A percentile compares a stretch with the other conserved stretches of the same genome.
Conservation (phyloP, 331 rosid genomes). For the Cucumis variabilis region DNA sequence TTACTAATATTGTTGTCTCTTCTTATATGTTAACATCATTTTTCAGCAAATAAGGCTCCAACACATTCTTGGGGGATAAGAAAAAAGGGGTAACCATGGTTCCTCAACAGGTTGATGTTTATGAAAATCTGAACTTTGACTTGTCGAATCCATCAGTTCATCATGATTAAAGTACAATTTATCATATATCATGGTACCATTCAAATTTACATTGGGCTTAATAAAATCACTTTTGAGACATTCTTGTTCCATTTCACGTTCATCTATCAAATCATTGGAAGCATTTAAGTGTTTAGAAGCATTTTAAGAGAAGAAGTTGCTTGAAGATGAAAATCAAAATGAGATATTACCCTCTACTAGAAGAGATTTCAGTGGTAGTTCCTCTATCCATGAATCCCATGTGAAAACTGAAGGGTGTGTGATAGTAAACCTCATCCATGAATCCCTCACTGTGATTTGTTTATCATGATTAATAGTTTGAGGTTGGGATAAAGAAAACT, state of each 20-base stretch:
- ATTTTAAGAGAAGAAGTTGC: slow-evolving; percentile 51
- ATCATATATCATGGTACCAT: slow-evolving; percentile 48
- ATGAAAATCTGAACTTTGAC: slow-evolving; percentile 47
- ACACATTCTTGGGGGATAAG: slow-evolving; percentile 46
- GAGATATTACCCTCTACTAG: slow-evolving; percentile 67
- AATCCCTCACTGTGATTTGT: slow-evolving; percentile 69
- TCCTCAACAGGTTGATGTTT: slow-evolving; percentile 85
- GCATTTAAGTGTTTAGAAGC: slow-evolving; percentile 99
- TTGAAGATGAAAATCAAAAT: slow-evolving; percentile 36
- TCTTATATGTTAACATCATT: slow-evolving; percentile 45
- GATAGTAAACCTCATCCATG: slow-evolving; percentile 73
- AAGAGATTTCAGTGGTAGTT: slow-evolving; percentile 59
- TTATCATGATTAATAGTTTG: slow-evolving; percentile 45
- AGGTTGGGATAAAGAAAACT: slow-evolving; percentile 66
- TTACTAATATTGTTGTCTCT: slow-evolving; percentile 46
- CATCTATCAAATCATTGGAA: slow-evolving; percentile 99
- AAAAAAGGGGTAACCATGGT: slow-evolving; percentile 72
- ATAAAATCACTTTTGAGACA: slow-evolving; percentile 50
- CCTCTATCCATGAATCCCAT: slow-evolving; percentile 68
- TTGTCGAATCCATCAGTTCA: slow-evolving; percentile 35
- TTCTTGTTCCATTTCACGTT: slow-evolving; percentile 50
- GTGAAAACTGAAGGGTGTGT: slow-evolving; percentile 47
- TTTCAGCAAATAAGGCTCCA: slow-evolving; percentile 47
- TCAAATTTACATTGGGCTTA: slow-evolving; percentile 40
- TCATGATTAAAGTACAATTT: slow-evolving; percentile 45